Evolutionary conservation across 1,139 yeast genomes (phyloP).

Genomic region (Geotrichum carabidarum): DNA sequence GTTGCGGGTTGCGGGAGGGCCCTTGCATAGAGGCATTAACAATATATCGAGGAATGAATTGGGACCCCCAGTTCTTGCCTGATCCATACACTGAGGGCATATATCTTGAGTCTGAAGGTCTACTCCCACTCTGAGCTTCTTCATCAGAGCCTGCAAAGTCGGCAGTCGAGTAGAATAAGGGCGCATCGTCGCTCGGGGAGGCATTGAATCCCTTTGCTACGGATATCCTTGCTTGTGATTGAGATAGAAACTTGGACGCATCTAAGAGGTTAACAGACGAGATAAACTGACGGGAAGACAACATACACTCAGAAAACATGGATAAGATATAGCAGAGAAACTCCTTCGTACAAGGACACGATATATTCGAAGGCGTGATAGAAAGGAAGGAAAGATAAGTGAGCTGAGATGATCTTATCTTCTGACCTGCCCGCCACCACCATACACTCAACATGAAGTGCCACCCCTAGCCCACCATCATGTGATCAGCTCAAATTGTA

Average conservation of each 20-base stretch:
- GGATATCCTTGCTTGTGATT: constrained; percentile 34
- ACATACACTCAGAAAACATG: constrained; percentile 34
- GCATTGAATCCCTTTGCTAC: constrained; percentile 15
- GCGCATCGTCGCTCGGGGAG: constrained; percentile 26
- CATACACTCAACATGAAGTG: too few relatives aligned
- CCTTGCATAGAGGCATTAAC: constrained; percentile 9
- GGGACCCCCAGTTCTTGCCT: constrained; percentile 24
- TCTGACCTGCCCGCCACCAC: too few relatives aligned
- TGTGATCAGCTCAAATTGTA: too few relatives aligned
- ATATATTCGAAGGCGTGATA: too few relatives aligned
- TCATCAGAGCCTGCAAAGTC: constrained; percentile 27
- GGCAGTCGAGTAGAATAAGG: constrained; percentile 33
- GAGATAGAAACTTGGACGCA: constrained; percentile 40
- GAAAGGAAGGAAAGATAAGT: too few relatives aligned
- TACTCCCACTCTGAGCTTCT: constrained; percentile 19
- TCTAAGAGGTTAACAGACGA: constrained; percentile 28
- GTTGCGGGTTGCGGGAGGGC: neutral
- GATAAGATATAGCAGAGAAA: neutral
- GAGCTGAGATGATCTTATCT: too few relatives aligned
- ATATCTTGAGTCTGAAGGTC: constrained; percentile 1
- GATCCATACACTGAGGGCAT: constrained; percentile 25
- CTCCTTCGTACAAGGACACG: too few relatives aligned
- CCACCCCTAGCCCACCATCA: too few relatives aligned
- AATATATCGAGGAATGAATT: constrained; percentile 23
- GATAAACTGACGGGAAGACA: neutral